Evolutionary conservation across 2,329 filamentous ascomycete species (phyloP), one percentile per base, ranked within the genome.

Genomic region (Didymosphaeria variabile): DNA sequence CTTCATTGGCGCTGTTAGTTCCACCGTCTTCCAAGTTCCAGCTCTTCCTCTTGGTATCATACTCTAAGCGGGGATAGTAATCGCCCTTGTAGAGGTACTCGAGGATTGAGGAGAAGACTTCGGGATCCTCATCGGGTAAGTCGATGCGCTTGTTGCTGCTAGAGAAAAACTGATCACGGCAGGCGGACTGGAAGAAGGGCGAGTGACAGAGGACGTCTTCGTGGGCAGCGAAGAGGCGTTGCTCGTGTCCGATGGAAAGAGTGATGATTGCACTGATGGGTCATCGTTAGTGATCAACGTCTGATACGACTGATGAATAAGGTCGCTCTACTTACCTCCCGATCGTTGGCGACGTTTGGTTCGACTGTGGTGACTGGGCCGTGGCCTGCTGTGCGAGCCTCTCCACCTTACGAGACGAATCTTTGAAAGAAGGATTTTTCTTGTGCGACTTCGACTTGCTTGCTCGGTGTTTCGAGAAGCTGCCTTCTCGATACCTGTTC

Each of bases 61-160:
- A 92, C 59, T 92, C 81, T 26, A 97, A 85, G 19, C 91, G 90
- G 3, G 94, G 93, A 70, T 90, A 94, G 81, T 97, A 97, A 79
- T 97, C 94, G 66, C 93, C 93, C 80, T 96, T 96, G 86, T 96
- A 96, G 59, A 97, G 88, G 70, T 91, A 97, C 76, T 97, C 94
- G 59, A 97, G 88, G 12, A 97, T 86, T 6, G 91, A 93, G 8
- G 92, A 96, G 79, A 97, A 94, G 72, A 97, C 90, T 77, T 97
- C 93, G 21, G 94, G 93, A 69, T 94, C 90, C 79, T 97, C 94
- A 62, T 94, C 88, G 1, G 92, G 90, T 1, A 97, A 87, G 55
- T 90, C 86, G 75, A 97, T 90, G 57, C 90, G 89, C 80, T 92
- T 93, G 74, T 83, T 84, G 58, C 83, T 72, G 17, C 82, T 75